Evolutionary conservation across 2,329 filamentous ascomycete species (phyloP), one percentile per base, ranked within the genome.

Genomic region (Aspergillus fructus): DNA sequence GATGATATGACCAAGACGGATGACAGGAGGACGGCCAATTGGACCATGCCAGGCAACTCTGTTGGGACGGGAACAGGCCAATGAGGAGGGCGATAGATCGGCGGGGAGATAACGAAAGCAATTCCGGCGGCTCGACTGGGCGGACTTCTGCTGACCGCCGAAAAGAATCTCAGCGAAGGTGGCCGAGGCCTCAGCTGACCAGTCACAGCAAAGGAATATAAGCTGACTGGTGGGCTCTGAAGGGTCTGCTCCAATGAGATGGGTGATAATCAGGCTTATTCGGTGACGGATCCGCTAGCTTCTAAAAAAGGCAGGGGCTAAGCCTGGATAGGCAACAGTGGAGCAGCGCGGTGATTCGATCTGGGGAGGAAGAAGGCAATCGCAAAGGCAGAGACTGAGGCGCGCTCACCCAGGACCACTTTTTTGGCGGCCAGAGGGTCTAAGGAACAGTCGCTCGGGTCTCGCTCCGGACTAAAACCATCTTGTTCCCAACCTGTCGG

Each of bases 241-340:
- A 51, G 12, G 12, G n/a, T 5, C 6, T 41, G 15, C 33, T 33
- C 70, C 66, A 73, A 71, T 68, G 21, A 62, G 19, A 48, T 39
- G 5, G 4, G 1, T 7, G 1, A 49, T n/a, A 71, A 66, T 64
- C 53, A 56, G 63, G 69, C 62, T 72, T 72, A 65, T 67, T 67
- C 56, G 42, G 42, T 54, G 56, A 59, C 39, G 30, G 58, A 30
- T 30, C 11, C 27, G 27, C 66, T 54, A 37, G 52, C 56, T 50
- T 59, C 49, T 30, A 30, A 30, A 30, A 30, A 11, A 30, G 67
- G 63, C 63, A 68, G 56, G 66, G 58, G 46, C 68, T 71, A 71
- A 62, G 56, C 68, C 63, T 24, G 43, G 66, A 64, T 45, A 58
- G 64, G 68, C 37, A 50, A 47, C 55, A 62, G 68, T 72, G 70